Percentiles rank a stretch among this genome's conserved stretches.
These are phyloP conservation scores for Naganishia sp. DNA, from an alignment of 1,284 basidiomycete genomes.

Conservation along the genomic window DNA sequence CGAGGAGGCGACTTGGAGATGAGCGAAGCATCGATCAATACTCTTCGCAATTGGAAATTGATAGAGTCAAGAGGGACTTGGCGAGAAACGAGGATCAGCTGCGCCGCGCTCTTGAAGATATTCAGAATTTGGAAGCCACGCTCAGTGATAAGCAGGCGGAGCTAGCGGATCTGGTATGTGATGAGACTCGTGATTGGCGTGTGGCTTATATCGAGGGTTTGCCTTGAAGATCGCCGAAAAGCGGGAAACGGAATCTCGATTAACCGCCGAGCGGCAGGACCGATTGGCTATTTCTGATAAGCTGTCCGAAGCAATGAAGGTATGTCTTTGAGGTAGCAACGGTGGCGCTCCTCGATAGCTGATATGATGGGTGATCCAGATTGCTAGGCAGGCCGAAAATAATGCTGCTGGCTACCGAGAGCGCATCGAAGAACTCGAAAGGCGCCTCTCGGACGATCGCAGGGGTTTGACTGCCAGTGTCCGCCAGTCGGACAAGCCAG, in stretches of 20 bases:
- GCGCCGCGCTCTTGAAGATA: constrained; percentile 68
- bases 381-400: constrained; percentile 64
- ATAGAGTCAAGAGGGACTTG: constrained; percentile 81
- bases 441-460: constrained; percentile 79
- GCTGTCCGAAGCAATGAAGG: constrained; percentile 68
- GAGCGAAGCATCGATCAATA: constrained; percentile 78
- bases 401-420: constrained; percentile 64
- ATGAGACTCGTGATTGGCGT: background rate
- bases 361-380: constrained; percentile 37
- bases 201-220: background rate
- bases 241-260: constrained; percentile 70
- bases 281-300: constrained; percentile 80
- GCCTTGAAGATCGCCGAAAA: constrained; percentile 65
- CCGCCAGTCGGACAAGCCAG: constrained; percentile 73
- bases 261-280: constrained; percentile 80
- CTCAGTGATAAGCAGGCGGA: constrained; percentile 68
- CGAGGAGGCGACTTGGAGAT: constrained; percentile 70
- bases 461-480: constrained; percentile 70
- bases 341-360: background rate
- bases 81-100: constrained; percentile 79
- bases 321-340: constrained; percentile 35
- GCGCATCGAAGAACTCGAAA: constrained; percentile 73
- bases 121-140: constrained; percentile 67
- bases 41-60: constrained; percentile 86
- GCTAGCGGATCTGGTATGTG: constrained; percentile 65